Evolutionary conservation across 345 rosid genomes (phyloP), one percentile per base, ranked within the genome.

Genomic region (Eutrema yunnanense): DNA sequence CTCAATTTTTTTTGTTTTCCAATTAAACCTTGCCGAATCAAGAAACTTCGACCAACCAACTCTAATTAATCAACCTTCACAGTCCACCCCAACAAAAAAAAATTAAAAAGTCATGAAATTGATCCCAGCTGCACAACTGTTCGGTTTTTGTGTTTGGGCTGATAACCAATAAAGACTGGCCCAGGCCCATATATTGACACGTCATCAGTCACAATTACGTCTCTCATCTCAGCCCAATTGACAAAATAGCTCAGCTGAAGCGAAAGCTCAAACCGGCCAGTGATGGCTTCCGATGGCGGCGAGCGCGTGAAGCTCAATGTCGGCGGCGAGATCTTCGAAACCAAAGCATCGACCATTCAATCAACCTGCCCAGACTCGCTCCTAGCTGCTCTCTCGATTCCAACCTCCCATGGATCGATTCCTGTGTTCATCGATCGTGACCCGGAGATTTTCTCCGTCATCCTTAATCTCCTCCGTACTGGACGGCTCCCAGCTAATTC

Each of bases 401-500:
- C 86, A 7, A 53, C 85, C 40, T 9, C 62, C 4, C 71, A 65
- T 14, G 85, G 79, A 16, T 76, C 79, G 9, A 36, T 14, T 11
- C 88, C 96, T 0, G 77, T 92, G 36, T 94, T 94, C 80, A 85
- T 92, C 48, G 99, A 95, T 78, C 97, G 99, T 3, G 99, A 95
- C 69, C 96, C 99, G 8, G 93, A 92, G 52, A 80, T 95, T 34
- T 94, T 94, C 88, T 82, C 98, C 34, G 88, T 82, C 49, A 82
- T 94, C 48, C 95, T 94, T 67, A 84, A 84, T 46, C 87, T 94
- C 42, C 90, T 94, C 74, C 95, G 98, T 9, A 81, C 96, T 22
- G 77, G 79, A 50, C 83, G 83, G 42, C 86, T 91, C 32, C 96
- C 95, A 10, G 84, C 98, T 56, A 75, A 84, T 34, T 64, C 26